Percentiles rank a stretch among this genome's conserved stretches.
These are phyloP conservation scores for Aspergillus hiratsukae DNA, from an alignment of 2,329 filamentous ascomycete species.

Conservation along the genomic window DNA sequence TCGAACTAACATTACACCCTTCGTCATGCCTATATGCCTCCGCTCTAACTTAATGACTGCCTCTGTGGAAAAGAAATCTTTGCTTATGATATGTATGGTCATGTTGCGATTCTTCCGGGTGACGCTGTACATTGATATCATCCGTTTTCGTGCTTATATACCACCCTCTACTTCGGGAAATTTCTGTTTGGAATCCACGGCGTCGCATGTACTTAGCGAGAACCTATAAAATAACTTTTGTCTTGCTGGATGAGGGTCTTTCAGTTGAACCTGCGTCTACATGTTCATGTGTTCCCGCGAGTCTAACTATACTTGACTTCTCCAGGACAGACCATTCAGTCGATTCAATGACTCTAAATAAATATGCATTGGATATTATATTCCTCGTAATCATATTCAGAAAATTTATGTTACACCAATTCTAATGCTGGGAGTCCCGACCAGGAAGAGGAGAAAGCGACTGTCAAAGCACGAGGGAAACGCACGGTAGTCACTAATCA, in stretches of 20 bases:
- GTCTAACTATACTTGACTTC: background rate
- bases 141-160: background rate
- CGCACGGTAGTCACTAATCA: background rate
- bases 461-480: conserved; percentile 4
- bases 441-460: background rate
- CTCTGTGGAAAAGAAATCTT: background rate
- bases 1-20: background rate
- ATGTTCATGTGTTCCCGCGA: background rate
- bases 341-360: background rate
- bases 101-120: background rate
- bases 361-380: background rate
- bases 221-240: background rate
- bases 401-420: conserved; percentile 27
- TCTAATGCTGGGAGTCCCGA: conserved; percentile 20
- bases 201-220: background rate
- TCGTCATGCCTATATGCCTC: background rate
- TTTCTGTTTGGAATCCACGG: background rate
- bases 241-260: background rate
- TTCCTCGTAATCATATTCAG: background rate
- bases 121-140: background rate
- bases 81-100: background rate
- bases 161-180: background rate
- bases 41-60: background rate
- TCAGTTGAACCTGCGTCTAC: background rate
- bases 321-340: background rate